phyloP scores from a whole-genome alignment of 2,329 filamentous ascomycete species.

The Epichloe aotearoae region DNA sequence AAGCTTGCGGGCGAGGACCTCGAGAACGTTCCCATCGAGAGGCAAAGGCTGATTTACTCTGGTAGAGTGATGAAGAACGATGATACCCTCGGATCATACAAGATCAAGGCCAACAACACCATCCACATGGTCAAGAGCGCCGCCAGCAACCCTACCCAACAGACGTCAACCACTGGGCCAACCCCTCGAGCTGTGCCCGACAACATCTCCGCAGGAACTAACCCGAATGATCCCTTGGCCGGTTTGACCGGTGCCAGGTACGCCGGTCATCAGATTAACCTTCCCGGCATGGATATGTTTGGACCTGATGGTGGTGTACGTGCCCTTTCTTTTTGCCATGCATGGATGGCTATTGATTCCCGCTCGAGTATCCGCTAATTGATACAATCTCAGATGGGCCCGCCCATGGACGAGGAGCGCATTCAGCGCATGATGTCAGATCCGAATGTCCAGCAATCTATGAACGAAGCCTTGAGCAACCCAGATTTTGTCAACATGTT shows the following conservation, averaged over 20 bases:
- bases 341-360: background rate
- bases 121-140: slow-evolving; percentile 95
- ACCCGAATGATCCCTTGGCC: slow-evolving; percentile 71
- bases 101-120: slow-evolving; percentile 92
- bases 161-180: slow-evolving; percentile 27
- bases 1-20: slow-evolving; percentile 72
- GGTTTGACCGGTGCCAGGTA: slow-evolving; percentile 87
- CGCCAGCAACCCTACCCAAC: slow-evolving; percentile 58
- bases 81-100: slow-evolving; percentile 73
- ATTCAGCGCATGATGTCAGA: slow-evolving; percentile 79
- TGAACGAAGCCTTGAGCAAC: slow-evolving; percentile 94
- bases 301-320: slow-evolving; percentile 88
- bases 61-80: slow-evolving; percentile 93
- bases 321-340: slow-evolving; percentile 12
- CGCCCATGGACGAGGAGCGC: slow-evolving; percentile 66
- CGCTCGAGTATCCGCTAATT: slow-evolving; percentile 12
- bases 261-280: slow-evolving; percentile 69
- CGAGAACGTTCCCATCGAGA: slow-evolving; percentile 74
- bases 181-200: slow-evolving; percentile 40
- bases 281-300: slow-evolving; percentile 80
- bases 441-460: slow-evolving; percentile 70
- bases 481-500: slow-evolving; percentile 91
- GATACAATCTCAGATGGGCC: slow-evolving; percentile 58
- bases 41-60: slow-evolving; percentile 94
- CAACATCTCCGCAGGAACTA: slow-evolving; percentile 71